Conservation (phyloP, 2,329 filamentous ascomycete species). For the Plenodomus tracheiphilus region DNA sequence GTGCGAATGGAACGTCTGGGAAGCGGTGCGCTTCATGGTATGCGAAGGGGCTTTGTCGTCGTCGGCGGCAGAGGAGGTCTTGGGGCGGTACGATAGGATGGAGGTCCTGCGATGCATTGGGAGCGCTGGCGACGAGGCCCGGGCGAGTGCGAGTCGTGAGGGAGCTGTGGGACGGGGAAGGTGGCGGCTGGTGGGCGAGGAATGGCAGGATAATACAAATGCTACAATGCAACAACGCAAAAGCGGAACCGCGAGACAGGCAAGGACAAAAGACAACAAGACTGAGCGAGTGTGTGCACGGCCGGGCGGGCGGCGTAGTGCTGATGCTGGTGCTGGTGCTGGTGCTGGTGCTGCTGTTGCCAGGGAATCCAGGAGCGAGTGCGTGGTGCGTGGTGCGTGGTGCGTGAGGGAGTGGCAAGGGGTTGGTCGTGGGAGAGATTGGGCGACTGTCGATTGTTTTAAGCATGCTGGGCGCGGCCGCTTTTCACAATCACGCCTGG, state of each 20-base stretch:
- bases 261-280: background rate
- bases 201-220: background rate
- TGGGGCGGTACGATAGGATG: constrained; percentile 43
- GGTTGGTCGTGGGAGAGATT: background rate
- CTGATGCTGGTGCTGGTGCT: background rate
- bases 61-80: constrained; percentile 50
- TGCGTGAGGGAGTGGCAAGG: too few relatives aligned
- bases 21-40: constrained; percentile 44
- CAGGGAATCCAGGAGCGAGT: background rate
- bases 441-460: background rate
- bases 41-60: constrained; percentile 23
- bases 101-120: constrained; percentile 43
- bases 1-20: constrained; percentile 41
- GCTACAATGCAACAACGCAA: background rate
- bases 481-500: too few relatives aligned
- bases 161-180: constrained; percentile 3
- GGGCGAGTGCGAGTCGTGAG: constrained; percentile 8
- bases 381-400: too few relatives aligned
- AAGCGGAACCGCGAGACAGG: background rate
- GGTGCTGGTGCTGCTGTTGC: background rate
- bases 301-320: too few relatives aligned
- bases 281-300: background rate
- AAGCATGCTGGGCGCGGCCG: background rate
- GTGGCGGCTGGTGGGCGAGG: background rate
- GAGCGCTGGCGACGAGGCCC: constrained; percentile 18